Base-by-base conservation (phyloP, 805 yeast genomes). In the Sugiyamaella marilandica region DNA sequence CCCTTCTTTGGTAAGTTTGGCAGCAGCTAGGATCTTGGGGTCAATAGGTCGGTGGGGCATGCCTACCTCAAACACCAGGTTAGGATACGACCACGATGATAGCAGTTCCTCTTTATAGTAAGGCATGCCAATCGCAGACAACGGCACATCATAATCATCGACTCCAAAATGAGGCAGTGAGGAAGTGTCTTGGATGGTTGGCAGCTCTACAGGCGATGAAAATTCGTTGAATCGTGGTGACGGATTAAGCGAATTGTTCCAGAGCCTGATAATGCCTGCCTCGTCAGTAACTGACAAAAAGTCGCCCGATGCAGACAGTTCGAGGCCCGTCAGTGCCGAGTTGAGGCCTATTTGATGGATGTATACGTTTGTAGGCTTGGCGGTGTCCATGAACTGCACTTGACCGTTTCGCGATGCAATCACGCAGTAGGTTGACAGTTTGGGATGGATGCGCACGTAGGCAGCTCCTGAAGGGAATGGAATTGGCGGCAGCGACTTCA, bases 401-500 rank as follows among this genome's bases (percentile, higher is more conserved):
- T 89, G 92, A 14, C 98, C 98, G 19, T 79, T 68, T 18, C 76
- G 75, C 0, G 97, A 85, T 0, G 88, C 85, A 7, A 87, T 82
- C 3, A 89, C 66, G 44, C 89, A 80, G 34, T 85, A 82, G 36
- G 87, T 85, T 5, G 96, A 86, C 47, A 90, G 65, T 55, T 86
- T 85, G 5, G 98, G 97, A 70, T 92, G 97, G 56, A 92, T 75
- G 47, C 86, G 77, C 1, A 85, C 94, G 64, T 79, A 86, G 9
- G 86, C 77, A 0, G 98, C 97, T 10, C 97, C 97, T 0, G 90
- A 84, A 0, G 94, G 90, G 62, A 90, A 89, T 2, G 97, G 81
- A 7, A 92, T 75, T 2, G 97, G 97, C 0, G 95, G 74, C 51
- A 84, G 68, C 1, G 90, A 77, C 49, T 80, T 77, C 80, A 87